phyloP scores from a whole-genome alignment of 345 rosid genomes.

The Eucalyptus virginea region DNA sequence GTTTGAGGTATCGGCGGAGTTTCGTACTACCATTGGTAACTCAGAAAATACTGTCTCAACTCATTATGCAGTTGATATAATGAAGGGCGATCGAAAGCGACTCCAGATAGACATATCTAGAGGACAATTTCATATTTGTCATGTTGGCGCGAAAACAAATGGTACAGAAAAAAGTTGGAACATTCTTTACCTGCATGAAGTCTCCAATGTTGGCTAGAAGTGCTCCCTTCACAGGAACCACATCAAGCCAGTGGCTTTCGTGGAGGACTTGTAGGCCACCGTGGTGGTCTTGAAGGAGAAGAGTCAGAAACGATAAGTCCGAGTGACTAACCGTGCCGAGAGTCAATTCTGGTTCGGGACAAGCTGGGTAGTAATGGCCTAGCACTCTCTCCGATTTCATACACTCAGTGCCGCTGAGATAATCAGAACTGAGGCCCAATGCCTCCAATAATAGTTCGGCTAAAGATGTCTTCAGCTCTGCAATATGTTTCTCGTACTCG shows the following conservation, averaged over 20 bases:
- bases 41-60: not conserved
- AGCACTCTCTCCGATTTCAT: slow-evolving; percentile 28
- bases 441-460: slow-evolving; percentile 28
- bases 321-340: slow-evolving; percentile 28
- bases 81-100: not conserved
- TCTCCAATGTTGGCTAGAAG: slow-evolving; percentile 37
- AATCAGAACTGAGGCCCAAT: slow-evolving; percentile 16
- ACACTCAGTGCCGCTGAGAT: slow-evolving; percentile 19
- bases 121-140: not conserved
- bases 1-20: not conserved
- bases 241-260: slow-evolving; percentile 29
- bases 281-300: slow-evolving; percentile 27
- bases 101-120: not conserved
- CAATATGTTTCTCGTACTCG: slow-evolving; percentile 14
- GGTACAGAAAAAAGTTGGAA: slow-evolving; percentile 11
- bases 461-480: slow-evolving; percentile 6
- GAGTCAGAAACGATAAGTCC: slow-evolving; percentile 30
- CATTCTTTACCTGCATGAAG: slow-evolving; percentile 28
- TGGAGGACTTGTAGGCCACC: slow-evolving; percentile 42
- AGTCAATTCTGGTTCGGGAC: slow-evolving; percentile 39
- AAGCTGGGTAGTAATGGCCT: slow-evolving; percentile 36
- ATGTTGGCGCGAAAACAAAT: not conserved
- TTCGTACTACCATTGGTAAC: not conserved
- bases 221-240: slow-evolving; percentile 19
- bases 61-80: not conserved